A percentile compares a stretch with the other conserved stretches of the same genome.
These are phyloP conservation scores for Endogone sp. DNA, from an alignment of 192 early-diverging fungal species.

Conservation along the genomic window DNA sequence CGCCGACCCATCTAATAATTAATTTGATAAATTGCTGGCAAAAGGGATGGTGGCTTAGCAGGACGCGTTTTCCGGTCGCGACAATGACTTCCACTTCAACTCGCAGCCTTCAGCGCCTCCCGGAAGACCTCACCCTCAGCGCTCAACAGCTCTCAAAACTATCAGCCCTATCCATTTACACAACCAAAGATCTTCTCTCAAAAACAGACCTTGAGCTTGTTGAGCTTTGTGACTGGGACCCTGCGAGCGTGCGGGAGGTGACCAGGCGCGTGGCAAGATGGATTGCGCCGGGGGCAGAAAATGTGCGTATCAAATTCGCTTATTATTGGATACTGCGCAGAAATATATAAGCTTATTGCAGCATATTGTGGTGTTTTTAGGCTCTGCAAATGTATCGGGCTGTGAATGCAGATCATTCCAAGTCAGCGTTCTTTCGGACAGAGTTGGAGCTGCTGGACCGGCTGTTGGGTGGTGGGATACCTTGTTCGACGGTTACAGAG, in stretches of 20 bases:
- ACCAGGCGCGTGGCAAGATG: background rate
- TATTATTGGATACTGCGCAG: background rate
- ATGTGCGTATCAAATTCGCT: background rate
- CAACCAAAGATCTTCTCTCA: background rate
- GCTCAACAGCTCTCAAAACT: background rate
- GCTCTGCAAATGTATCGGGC: background rate
- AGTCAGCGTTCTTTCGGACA: background rate
- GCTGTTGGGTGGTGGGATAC: conserved; percentile 2
- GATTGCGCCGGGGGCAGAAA: background rate
- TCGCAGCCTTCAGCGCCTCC: background rate
- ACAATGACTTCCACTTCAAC: background rate
- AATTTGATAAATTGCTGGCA: too few species aligned
- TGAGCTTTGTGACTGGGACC: background rate
- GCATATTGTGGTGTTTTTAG: background rate
- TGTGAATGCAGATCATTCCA: background rate
- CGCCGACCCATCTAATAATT: too few species aligned
- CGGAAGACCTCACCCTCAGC: background rate
- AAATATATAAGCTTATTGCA: background rate
- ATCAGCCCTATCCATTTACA: background rate
- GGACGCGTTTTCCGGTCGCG: too few species aligned
- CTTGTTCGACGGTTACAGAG: background rate
- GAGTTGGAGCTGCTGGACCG: background rate
- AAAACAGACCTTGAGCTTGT: background rate
- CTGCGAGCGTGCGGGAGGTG: background rate
- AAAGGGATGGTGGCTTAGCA: too few species aligned